Conservation (phyloP, 495 filamentous ascomycete genomes). For the Penicillium odoratum region DNA sequence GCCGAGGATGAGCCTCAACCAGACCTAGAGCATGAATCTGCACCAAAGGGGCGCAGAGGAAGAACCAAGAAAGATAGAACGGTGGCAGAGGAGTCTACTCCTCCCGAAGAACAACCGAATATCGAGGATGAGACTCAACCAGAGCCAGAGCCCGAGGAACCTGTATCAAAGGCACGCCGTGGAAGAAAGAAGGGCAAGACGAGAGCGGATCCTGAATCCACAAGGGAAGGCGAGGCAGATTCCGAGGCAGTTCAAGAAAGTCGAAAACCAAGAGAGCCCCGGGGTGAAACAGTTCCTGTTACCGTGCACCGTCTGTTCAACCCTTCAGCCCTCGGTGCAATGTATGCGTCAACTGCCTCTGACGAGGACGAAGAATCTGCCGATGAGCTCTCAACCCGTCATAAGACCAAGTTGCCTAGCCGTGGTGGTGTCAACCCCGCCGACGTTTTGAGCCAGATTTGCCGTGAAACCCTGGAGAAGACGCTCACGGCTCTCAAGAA, state of each 20-base stretch:
- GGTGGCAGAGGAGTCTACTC: not conserved
- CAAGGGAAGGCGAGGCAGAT: constrained; percentile 27
- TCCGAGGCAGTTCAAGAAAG: constrained; percentile 8
- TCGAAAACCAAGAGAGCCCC: constrained; percentile 32
- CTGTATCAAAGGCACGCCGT: not conserved
- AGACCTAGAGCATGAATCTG: constrained; percentile 13
- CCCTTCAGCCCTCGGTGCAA: constrained; percentile 28
- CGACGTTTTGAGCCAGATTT: constrained; percentile 69
- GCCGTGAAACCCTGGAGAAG: constrained; percentile 64
- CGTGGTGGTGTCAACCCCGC: constrained; percentile 67
- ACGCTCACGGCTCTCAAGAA: constrained; percentile 42
- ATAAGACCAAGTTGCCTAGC: constrained; percentile 45
- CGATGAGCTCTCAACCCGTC: constrained; percentile 33
- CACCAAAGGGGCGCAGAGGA: not conserved
- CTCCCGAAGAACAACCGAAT: not conserved
- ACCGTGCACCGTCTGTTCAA: constrained; percentile 49
- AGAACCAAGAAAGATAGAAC: not conserved
- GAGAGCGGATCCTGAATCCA: not conserved
- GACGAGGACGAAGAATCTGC: constrained; percentile 36
- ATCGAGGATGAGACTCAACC: not conserved
- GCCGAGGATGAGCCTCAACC: constrained; percentile 8
- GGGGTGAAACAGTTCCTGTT: constrained; percentile 45
- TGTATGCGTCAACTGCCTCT: constrained; percentile 17
- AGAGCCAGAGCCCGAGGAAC: not conserved
- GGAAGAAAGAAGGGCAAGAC: not conserved